Evolutionary conservation across 805 yeast species (phyloP).

Genomic region (Debaryomyces hansenii): DNA sequence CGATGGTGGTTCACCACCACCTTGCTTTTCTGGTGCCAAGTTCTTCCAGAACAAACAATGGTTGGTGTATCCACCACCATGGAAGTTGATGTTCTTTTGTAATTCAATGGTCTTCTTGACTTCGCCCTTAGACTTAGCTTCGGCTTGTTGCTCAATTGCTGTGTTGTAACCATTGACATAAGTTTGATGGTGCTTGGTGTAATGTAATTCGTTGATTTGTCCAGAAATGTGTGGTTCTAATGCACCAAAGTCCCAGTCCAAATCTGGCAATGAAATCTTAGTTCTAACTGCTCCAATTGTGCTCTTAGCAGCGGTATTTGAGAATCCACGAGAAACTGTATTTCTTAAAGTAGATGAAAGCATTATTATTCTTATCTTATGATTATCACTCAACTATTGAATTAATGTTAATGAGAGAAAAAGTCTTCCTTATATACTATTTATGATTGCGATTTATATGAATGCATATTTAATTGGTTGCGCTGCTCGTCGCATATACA

Average conservation of each 20-base stretch:
- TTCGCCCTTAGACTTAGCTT: slow-evolving; percentile 37
- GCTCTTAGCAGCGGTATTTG: slow-evolving; percentile 7
- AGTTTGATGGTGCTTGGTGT: slow-evolving; percentile 52
- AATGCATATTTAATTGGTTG: slow-evolving; percentile 5
- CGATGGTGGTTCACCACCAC: slow-evolving; percentile 61
- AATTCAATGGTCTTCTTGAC: slow-evolving; percentile 42
- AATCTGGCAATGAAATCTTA: slow-evolving; percentile 38
- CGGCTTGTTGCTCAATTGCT: slow-evolving; percentile 41
- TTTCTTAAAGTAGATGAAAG: slow-evolving; percentile 15
- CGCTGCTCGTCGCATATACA: background rate
- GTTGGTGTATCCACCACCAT: slow-evolving; percentile 53
- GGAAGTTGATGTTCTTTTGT: slow-evolving; percentile 48
- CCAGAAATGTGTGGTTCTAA: slow-evolving; percentile 49
- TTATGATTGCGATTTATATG: slow-evolving; percentile 2
- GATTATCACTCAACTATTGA: background rate
- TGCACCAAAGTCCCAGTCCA: slow-evolving; percentile 48
- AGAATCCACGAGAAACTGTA: slow-evolving; percentile 8
- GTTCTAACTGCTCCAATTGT: slow-evolving; percentile 25
- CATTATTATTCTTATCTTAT: slow-evolving; percentile 7
- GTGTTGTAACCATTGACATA: slow-evolving; percentile 48
- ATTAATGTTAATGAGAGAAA: background rate
- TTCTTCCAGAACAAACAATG: slow-evolving; percentile 52
- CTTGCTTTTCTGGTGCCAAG: slow-evolving; percentile 44
- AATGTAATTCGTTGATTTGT: slow-evolving; percentile 47
- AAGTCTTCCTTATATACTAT: background rate